A percentile compares a stretch with the other conserved stretches of the same genome.
Conservation (phyloP, 2,329 filamentous ascomycete genomes). For the Dothiorella sarmentorum region DNA sequence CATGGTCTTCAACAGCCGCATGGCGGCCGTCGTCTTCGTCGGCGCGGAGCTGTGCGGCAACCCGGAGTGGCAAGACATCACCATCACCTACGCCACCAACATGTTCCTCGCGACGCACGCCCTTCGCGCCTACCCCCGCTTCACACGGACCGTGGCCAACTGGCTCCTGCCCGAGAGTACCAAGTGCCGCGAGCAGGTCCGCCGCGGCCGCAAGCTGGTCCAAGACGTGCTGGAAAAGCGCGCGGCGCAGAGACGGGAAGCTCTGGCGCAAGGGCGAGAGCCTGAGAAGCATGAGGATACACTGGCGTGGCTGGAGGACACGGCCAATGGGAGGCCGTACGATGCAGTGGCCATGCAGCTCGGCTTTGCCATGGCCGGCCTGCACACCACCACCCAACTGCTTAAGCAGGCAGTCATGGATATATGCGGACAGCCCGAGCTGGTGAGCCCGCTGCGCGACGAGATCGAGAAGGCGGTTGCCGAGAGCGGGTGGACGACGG, state of each 20-base stretch:
- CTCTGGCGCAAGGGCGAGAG: background rate
- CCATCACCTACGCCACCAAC: conserved; percentile 36
- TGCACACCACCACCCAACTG: conserved; percentile 26
- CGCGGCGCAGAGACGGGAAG: background rate
- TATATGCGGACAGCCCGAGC: conserved; percentile 26
- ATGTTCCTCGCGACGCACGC: conserved; percentile 31
- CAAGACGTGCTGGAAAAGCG: conserved; percentile 23
- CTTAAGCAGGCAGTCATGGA: conserved; percentile 26
- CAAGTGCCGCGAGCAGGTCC: conserved; percentile 38
- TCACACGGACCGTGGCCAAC: conserved; percentile 34
- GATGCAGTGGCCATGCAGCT: conserved; percentile 21
- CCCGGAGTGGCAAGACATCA: conserved; percentile 37
- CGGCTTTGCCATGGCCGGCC: conserved; percentile 19
- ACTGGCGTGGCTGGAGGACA: background rate
- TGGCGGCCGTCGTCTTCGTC: conserved; percentile 32
- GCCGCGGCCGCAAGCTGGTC: conserved; percentile 33
- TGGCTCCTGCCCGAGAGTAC: conserved; percentile 34
- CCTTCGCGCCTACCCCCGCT: conserved; percentile 34
- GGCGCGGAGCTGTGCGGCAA: conserved; percentile 38
- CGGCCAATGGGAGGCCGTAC: conserved; percentile 25
- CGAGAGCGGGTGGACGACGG: conserved; percentile 29
- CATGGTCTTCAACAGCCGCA: background rate
- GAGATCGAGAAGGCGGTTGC: conserved; percentile 27
- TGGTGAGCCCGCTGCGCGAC: conserved; percentile 26
- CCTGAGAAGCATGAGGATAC: background rate